Evolutionary conservation across 2,329 filamentous ascomycete species (phyloP).

Genomic region (Colletotrichum sp.): DNA sequence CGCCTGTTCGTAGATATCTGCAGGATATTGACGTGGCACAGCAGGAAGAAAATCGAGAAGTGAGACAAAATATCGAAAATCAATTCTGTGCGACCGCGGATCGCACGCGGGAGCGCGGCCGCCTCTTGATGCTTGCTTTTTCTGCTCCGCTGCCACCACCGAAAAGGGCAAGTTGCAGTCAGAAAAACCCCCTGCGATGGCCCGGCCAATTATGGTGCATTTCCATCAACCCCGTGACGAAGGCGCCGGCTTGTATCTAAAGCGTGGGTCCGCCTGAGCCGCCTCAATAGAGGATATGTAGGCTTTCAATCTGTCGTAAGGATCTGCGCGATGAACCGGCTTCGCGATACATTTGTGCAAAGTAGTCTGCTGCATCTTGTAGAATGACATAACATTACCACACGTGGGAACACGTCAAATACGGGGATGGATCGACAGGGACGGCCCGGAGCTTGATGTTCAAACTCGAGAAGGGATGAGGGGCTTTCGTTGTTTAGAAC

Average conservation of each 20-base stretch:
- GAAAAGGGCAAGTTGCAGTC: background rate
- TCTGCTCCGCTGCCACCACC: background rate
- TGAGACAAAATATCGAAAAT: background rate
- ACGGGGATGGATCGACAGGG: background rate
- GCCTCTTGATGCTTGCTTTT: background rate
- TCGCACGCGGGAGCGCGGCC: background rate
- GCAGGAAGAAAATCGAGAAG: background rate
- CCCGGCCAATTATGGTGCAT: background rate
- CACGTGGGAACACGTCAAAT: background rate
- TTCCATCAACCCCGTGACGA: background rate
- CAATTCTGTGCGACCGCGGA: background rate
- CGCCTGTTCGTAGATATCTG: background rate
- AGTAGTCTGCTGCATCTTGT: background rate
- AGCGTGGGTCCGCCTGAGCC: background rate
- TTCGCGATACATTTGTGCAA: background rate
- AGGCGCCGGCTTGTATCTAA: background rate
- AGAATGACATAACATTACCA: background rate
- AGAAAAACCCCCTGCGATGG: background rate
- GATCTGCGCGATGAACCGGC: background rate
- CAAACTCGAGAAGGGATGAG: background rate
- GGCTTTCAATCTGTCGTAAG: too few relatives aligned
- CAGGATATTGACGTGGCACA: background rate
- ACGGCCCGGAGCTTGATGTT: background rate
- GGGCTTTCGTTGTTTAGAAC: background rate
- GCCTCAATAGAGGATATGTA: background rate